A percentile compares a stretch with the other conserved stretches of the same genome.
phyloP scores from a whole-genome alignment of 2,329 filamentous ascomycete species.

The Pseudopithomyces maydicus region DNA sequence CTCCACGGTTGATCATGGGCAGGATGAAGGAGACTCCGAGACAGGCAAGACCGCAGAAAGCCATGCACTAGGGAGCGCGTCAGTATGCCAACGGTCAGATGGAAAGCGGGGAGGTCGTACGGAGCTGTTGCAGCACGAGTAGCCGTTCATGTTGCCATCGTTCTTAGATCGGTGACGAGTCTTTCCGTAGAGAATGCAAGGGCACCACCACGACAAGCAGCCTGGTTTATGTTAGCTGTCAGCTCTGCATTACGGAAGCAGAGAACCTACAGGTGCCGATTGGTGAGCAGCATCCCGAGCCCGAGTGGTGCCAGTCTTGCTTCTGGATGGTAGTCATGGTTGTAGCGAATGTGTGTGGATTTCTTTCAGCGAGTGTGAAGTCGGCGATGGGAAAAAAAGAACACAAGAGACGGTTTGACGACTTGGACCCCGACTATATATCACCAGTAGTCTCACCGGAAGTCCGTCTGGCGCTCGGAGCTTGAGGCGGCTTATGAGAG shows the following conservation, averaged over 20 bases:
- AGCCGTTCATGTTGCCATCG: slow-evolving; percentile 31
- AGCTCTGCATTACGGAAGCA: neutral
- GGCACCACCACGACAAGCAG: slow-evolving; percentile 39
- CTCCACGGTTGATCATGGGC: slow-evolving; percentile 37
- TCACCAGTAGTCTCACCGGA: slow-evolving; percentile 1
- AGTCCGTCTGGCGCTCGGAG: slow-evolving; percentile 5
- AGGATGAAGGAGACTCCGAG: slow-evolving; percentile 36
- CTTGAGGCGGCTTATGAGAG: neutral
- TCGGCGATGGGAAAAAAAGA: neutral
- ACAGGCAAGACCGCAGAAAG: slow-evolving; percentile 29
- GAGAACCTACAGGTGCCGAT: slow-evolving; percentile 34
- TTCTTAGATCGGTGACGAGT: slow-evolving; percentile 36
- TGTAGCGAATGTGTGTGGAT: neutral
- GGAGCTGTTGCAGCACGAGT: slow-evolving; percentile 32
- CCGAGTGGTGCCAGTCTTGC: slow-evolving; percentile 37
- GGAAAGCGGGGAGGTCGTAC: slow-evolving; percentile 16
- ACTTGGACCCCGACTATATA: slow-evolving; percentile 1
- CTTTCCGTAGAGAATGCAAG: slow-evolving; percentile 38
- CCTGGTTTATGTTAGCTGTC: slow-evolving; percentile 21
- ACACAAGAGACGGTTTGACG: neutral
- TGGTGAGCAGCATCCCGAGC: slow-evolving; percentile 35
- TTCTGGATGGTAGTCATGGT: slow-evolving; percentile 29
- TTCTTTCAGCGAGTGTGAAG: neutral
- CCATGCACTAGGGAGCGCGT: slow-evolving; percentile 27
- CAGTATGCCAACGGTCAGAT: neutral